phyloP scores from a whole-genome alignment of 768 basidiomycete genomes.

The Leucocoprinus leucothites region DNA sequence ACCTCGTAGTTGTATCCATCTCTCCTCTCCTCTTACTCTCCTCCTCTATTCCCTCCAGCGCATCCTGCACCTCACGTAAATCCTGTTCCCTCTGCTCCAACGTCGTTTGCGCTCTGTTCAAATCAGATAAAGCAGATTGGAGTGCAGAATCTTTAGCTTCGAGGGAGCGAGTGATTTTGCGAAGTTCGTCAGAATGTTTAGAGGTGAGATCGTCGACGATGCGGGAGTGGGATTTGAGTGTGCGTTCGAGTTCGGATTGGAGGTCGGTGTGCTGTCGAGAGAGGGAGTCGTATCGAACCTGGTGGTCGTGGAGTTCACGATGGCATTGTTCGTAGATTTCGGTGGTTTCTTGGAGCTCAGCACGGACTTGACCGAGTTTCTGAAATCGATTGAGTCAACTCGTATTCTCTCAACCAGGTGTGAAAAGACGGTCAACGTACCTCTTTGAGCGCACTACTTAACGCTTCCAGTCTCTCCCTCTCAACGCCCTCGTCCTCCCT shows the following conservation, averaged over 20 bases:
- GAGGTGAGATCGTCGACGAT: slow-evolving; percentile 54
- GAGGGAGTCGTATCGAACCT: slow-evolving; percentile 74
- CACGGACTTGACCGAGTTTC: slow-evolving; percentile 68
- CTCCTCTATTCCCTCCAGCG: slow-evolving; percentile 66
- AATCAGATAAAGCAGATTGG: slow-evolving; percentile 58
- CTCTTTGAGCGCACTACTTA: slow-evolving; percentile 78
- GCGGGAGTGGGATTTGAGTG: slow-evolving; percentile 54
- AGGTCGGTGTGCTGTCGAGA: slow-evolving; percentile 72
- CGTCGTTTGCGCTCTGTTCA: slow-evolving; percentile 58
- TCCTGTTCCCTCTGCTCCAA: slow-evolving; percentile 76
- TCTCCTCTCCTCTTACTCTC: slow-evolving; percentile 83
- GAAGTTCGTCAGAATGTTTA: slow-evolving; percentile 59
- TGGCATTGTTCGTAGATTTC: slow-evolving; percentile 63
- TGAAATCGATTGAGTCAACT: slow-evolving; percentile 32
- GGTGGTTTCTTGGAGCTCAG: slow-evolving; percentile 61
- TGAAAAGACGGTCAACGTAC: slow-evolving; percentile 30
- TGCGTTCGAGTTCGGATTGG: slow-evolving; percentile 56
- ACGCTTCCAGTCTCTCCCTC: slow-evolving; percentile 60
- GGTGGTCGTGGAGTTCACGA: slow-evolving; percentile 64
- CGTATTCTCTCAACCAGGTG: background rate
- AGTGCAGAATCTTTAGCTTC: slow-evolving; percentile 72
- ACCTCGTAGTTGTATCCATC: slow-evolving; percentile 75
- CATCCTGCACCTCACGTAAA: slow-evolving; percentile 65
- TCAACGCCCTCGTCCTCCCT: slow-evolving; percentile 77
- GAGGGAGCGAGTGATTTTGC: slow-evolving; percentile 57